Percentiles rank a stretch among this genome's conserved stretches.
phyloP scores from a whole-genome alignment of 805 yeast species.

The Cyberlindnera petersonii region DNA sequence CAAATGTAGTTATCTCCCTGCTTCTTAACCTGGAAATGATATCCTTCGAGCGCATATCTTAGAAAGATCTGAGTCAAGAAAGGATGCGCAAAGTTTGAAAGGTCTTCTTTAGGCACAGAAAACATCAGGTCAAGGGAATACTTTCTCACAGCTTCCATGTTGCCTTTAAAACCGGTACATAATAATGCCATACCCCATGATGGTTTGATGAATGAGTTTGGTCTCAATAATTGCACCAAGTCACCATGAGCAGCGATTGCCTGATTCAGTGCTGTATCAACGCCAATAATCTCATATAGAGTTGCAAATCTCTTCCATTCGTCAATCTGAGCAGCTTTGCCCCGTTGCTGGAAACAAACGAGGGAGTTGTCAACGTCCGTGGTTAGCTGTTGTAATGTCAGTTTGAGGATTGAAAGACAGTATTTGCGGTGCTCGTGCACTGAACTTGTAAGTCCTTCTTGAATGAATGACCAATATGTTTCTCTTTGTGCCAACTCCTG shows the following conservation, averaged over 20 bases:
- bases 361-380: conserved; percentile 32
- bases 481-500: conserved; percentile 9
- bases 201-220: conserved; percentile 50
- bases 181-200: conserved; percentile 74
- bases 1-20: conserved; percentile 39
- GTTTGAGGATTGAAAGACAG: conserved; percentile 59
- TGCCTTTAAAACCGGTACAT: conserved; percentile 69
- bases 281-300: conserved; percentile 71
- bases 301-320: conserved; percentile 76
- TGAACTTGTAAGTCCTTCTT: conserved; percentile 48
- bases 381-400: conserved; percentile 47
- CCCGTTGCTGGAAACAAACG: conserved; percentile 6
- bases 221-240: conserved; percentile 48
- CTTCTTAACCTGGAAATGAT: conserved; percentile 48
- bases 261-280: conserved; percentile 85
- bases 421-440: conserved; percentile 69
- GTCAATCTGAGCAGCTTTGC: conserved; percentile 30
- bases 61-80: conserved; percentile 44
- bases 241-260: conserved; percentile 72
- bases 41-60: conserved; percentile 60
- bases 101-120: conserved; percentile 43
- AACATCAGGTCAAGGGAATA: conserved; percentile 55
- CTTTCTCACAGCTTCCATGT: conserved; percentile 73
- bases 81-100: conserved; percentile 42
- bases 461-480: conserved; percentile 55